Evolutionary conservation across 352 stramenopile genomes (phyloP), one percentile per base, ranked within the genome.

Genomic region (Pythium dissimile): DNA sequence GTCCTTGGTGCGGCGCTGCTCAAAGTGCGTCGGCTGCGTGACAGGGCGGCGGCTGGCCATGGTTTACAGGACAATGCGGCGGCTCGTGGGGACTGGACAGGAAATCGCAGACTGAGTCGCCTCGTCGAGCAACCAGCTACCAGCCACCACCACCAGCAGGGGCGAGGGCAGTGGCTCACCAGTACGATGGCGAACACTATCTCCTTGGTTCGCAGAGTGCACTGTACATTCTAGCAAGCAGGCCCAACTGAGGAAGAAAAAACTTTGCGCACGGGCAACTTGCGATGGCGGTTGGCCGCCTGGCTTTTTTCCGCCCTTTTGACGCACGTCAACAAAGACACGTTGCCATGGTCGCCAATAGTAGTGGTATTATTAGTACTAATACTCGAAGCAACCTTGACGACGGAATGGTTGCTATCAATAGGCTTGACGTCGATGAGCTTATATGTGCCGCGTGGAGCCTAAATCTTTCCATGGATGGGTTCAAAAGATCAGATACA

Each of bases 1-100:
- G n/a, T 56, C 55, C 13, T 38, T 49, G 12, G 55, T 56, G 5
- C 49, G 49, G 16, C 49, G 49, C 49, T 57, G 49, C 49, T 57
- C 49, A 30, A 35, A 57, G 49, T 57, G 38, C 2, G 37, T 12
- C 44, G 27, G 44, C 44, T 30, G 27, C 20, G 44, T 16, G 26
- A 31, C 44, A 37, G 38, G 44, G 44, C 18, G 24, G 16, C 11
- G 23, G 26, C n/a, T 11, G 23, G 42, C 23, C 42, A 27, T 49
- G 43, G 24, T 37, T 21, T 47, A n/a, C n/a, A n/a, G n/a, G n/a
- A 6, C 7, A 5, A 18, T n/a, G 5, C 20, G 34, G 16, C 12
- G 16, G 34, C 12, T 12, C 34, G 34, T 41, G 34, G 34, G 12
- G 34, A 41, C 34, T 41, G 16, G 34, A 16, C 34, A 16, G 34